Evolutionary conservation across 495 filamentous ascomycete genomes (phyloP).

Genomic region (Xylaria grammica): DNA sequence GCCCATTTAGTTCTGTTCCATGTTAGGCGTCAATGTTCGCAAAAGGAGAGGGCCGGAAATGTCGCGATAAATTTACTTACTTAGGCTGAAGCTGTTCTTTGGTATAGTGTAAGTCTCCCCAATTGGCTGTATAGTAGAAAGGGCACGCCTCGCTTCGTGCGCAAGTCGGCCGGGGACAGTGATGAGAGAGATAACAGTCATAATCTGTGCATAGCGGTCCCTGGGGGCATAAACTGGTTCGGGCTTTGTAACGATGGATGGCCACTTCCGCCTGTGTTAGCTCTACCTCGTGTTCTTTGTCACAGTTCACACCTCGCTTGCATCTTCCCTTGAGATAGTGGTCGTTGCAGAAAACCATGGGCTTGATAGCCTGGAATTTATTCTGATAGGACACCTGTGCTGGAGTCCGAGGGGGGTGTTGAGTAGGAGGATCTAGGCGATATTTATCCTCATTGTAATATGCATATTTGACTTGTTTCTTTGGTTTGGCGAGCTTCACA

Average conservation of each 20-base stretch:
- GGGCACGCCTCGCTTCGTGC: constrained; percentile 32
- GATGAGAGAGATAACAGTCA: constrained; percentile 41
- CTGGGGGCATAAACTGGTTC: constrained; percentile 38
- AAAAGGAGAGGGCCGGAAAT: background rate
- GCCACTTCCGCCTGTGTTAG: constrained; percentile 35
- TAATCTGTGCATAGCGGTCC: constrained; percentile 38
- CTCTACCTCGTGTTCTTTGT: constrained; percentile 39
- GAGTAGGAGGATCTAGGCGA: constrained; percentile 37
- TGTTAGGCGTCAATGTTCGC: background rate
- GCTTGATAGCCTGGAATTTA: constrained; percentile 38
- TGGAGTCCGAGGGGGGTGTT: constrained; percentile 37
- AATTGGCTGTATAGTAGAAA: constrained; percentile 35
- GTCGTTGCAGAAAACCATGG: constrained; percentile 40
- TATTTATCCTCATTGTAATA: constrained; percentile 34
- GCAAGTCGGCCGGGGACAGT: constrained; percentile 34
- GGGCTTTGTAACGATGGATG: constrained; percentile 41
- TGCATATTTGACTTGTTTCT: constrained; percentile 36
- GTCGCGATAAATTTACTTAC: constrained; percentile 25
- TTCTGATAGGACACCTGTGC: constrained; percentile 37
- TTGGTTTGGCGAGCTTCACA: constrained; percentile 38
- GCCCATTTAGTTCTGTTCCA: constrained; percentile 33
- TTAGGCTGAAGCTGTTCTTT: constrained; percentile 36
- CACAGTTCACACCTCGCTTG: constrained; percentile 38
- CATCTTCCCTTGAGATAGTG: constrained; percentile 38
- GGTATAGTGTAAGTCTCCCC: constrained; percentile 36